Evolutionary conservation across 352 stramenopile genomes (phyloP), one percentile per base, ranked within the genome.

Genomic region (Aphanomyces euteiches): DNA sequence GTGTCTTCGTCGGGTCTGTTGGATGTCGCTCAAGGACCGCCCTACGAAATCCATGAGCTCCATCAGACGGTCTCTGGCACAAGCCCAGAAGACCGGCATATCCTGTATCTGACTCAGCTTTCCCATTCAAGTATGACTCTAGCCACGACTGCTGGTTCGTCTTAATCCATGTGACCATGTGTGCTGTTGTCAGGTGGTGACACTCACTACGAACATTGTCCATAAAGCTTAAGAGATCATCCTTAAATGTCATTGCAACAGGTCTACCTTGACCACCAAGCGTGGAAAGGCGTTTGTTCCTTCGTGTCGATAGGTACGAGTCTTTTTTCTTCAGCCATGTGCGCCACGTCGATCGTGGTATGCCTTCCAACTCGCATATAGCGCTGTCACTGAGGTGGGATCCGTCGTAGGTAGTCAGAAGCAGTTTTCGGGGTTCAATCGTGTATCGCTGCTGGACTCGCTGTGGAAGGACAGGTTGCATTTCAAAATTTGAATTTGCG

Each of bases 161-260:
- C 28, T 61, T 61, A 12, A 61, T 61, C 54, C 54, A 61, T 10
- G 54, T 61, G 5, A 61, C 54, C 54, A 61, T 61, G 28, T 61
- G 54, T n/a, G 54, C 54, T n/a, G 54, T 61, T 5, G 54, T 61
- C 13, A 61, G 36, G 15, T 40, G 54, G 28, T 61, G 15, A 17
- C 54, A 45, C 7, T 17, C 54, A 7, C 7, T 37, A 6, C 54
- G 54, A 5, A 61, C 54, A 10, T 21, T 7, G 8, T 38, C 12
- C 54, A 61, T 61, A 37, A 61, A 61, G 21, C 12, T 40, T 7
- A 61, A 40, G 5, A 61, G n/a, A 36, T 61, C 54, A 12, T 40
- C 12, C 12, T 21, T 37, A 36, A 61, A 61, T 38, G 5, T 21
- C 54, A 61, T 61, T 8, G 54, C 54, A 40, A 61, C 54, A 38